phyloP scores from a whole-genome alignment of 805 yeast species.

The Pichia thaimueangensis region DNA sequence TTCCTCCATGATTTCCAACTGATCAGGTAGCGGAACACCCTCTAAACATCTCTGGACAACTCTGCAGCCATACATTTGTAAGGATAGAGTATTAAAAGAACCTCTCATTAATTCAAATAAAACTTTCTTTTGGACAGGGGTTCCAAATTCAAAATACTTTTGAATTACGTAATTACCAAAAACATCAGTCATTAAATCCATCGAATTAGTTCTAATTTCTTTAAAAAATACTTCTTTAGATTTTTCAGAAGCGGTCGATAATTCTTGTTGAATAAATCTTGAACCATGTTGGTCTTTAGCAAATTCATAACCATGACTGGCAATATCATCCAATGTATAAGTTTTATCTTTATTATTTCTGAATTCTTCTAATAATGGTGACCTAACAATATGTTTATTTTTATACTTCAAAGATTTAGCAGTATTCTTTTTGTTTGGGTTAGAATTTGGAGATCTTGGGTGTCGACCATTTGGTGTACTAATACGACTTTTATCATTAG shows the following conservation, averaged over 20 bases:
- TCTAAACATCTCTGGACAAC: slow-evolving; percentile 94
- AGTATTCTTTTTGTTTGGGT: slow-evolving; percentile 1
- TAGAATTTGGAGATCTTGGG: neutral
- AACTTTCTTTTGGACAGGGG: slow-evolving; percentile 57
- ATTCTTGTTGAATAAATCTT: slow-evolving; percentile 86
- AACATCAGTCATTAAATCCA: slow-evolving; percentile 88
- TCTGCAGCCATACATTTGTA: slow-evolving; percentile 97
- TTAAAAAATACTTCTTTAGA: slow-evolving; percentile 74
- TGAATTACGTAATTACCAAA: slow-evolving; percentile 97
- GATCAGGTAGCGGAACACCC: slow-evolving; percentile 56
- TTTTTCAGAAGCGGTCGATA: slow-evolving; percentile 59
- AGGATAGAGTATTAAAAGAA: slow-evolving; percentile 64
- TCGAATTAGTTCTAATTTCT: slow-evolving; percentile 69
- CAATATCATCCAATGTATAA: slow-evolving; percentile 63
- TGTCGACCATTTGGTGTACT: slow-evolving; percentile 1
- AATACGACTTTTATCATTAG: neutral
- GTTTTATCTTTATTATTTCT: slow-evolving; percentile 59
- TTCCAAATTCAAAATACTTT: slow-evolving; percentile 83
- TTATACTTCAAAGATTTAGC: slow-evolving; percentile 21
- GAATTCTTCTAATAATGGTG: slow-evolving; percentile 81
- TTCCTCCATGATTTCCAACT: slow-evolving; percentile 63
- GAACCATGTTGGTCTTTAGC: slow-evolving; percentile 97
- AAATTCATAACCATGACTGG: slow-evolving; percentile 85
- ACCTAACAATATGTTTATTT: slow-evolving; percentile 51
- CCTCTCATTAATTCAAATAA: slow-evolving; percentile 69